Base-by-base conservation (phyloP, 2,329 filamentous ascomycete species). In the Acrocalymma vagum region DNA sequence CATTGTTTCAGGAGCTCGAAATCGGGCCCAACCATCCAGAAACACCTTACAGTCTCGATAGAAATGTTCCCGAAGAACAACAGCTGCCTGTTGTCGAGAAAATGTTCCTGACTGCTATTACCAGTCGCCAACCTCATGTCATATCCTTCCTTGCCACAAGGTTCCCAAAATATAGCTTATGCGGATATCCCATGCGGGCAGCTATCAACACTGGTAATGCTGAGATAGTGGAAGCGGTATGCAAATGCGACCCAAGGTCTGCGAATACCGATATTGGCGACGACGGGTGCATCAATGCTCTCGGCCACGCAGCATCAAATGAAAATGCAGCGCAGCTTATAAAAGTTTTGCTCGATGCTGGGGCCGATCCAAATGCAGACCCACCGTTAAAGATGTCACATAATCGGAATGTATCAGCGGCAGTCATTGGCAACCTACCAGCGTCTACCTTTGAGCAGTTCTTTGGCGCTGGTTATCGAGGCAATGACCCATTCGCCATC, bases 301-400 rank as follows among this genome's bases (percentile, higher is more conserved):
- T 44, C 9, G 41, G 41, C 2, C 39, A 44, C 16, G 41, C 41
- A 10, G 21, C 21, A 4, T 44, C 41, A 20, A 29, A 29, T 13
- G 14, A 11, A 14, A 39, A 44, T 8, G 29, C 29, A n/a, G 40
- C 28, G 13, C 29, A 30, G 24, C 28, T 46, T 13, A 20, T 46
- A 14, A 46, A 42, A 34, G 35, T 36, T 28, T 20, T 46, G 6
- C 43, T 46, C 22, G 38, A 46, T n/a, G 38, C 38, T 24, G 43
- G 43, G 17, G 43, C 43, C 9, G 38, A 46, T 11, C 37, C 43
- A 21, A 44, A 39, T 11, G 14, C 23, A 9, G 16, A 17, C 4
- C 41, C 41, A n/a, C 41, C 41, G 14, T 39, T 38, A 29, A 32
- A n/a, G 11, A 6, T 44, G n/a, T 35, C 41, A 11, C 25, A 18